Base-by-base conservation (phyloP, 305 asterid genomes). In the Solanum hybrid region DNA sequence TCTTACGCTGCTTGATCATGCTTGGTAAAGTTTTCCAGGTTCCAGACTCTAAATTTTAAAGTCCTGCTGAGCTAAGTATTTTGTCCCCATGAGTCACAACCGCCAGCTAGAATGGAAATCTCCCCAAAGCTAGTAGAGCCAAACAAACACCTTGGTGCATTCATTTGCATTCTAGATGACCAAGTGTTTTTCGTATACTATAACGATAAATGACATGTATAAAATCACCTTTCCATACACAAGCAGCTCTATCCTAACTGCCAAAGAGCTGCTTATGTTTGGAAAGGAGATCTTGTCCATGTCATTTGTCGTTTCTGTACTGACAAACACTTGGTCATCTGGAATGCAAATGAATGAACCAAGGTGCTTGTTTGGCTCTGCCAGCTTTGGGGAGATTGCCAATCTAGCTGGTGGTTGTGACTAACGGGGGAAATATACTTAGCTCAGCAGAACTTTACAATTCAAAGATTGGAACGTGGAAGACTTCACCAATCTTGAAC, bases 111-210 rank as follows among this genome's bases (percentile, higher is more conserved):
- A 68, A 26, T 10, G 32, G 32, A 27, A 24, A 70, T 24, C 17
- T 70, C 4, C 77, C 15, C 32, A 70, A 24, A 24, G 7, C 4
- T 24, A 8, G 17, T 7, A 24, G 26, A 70, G 76, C 76, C 6
- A 70, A 32, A 80, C 89, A 94, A 89, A 33, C 97, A 95, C 9
- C 97, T 91, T 9, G 98, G 95, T 2, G 92, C 87, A 10, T 92
- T 93, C 91, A 94, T 93, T 70, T 80, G 91, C 94, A 91, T 91
- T 34, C 96, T 95, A 1, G 93, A 90, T 3, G 96, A 91, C 98
- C 98, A 95, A 51, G 68, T 51, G 68, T 51, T 51, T 51, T 2
- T 51, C n/a, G 22, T 45, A 13, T 45, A 45, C 22, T 1, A 0
- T 45, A 51, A 51, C 0, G 4, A 15, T 51, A 51, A 51, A 51